Base-by-base conservation (phyloP, 2,329 filamentous ascomycete genomes). In the Paecilomyces sp. region DNA sequence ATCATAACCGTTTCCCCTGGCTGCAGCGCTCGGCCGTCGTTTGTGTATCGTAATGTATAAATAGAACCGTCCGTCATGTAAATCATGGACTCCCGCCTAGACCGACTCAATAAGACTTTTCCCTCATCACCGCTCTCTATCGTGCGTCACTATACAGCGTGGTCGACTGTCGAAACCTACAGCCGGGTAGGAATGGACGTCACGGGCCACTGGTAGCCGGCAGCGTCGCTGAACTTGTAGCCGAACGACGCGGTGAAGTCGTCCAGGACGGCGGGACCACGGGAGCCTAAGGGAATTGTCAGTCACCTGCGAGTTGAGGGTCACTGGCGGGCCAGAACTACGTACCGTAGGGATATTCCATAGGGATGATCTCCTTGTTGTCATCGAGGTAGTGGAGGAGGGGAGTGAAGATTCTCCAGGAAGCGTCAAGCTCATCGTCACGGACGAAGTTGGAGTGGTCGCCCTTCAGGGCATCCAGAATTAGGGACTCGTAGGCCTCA, bases 371-470 rank as follows among this genome's bases (percentile, higher is more conserved):
- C 80, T 99, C 94, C 84, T 96, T 96, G 84, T 97, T 97, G 74
- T 97, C 92, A 66, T 99, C 95, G 12, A 99, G 86, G 80, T 99
- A 99, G 82, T 99, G 93, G 64, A 99, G 84, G 41, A 99, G 88
- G 67, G 94, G 94, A 1, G 92, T 96, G 80, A 99, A 99, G 77
- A 99, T 95, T 77, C 92, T 91, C 94, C 94, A 99, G 80, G 90
- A 94, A 61, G 94, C 92, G 72, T 99, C 94, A 31, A 99, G 85
- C 81, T 99, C 94, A 73, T 96, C 92, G 69, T 96, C 92, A 80
- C 92, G 88, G 64, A 96, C 92, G 77, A 99, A 99, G 87, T 99
- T 99, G 78, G 92, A 97, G 84, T 99, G 94, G 74, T 99, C 94
- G 63, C 94, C 94, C 86, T 99, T 99, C 70, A 99, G 83, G 68